These are phyloP conservation scores for Apiotrichum mycotoxinovorans DNA, from an alignment of 1,284 basidiomycete genomes.

Conservation along the genomic window DNA sequence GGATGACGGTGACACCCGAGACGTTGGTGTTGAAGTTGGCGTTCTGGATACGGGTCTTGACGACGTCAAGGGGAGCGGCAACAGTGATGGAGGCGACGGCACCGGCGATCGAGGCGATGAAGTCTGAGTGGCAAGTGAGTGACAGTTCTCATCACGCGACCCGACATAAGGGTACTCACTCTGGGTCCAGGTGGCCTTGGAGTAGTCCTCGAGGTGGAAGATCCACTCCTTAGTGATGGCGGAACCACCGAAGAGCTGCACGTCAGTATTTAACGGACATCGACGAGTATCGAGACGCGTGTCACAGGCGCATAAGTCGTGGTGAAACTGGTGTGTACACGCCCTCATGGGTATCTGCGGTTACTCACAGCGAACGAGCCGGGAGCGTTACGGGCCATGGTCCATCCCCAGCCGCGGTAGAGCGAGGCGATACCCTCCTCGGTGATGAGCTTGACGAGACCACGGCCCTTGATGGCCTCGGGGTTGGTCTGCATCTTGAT, in stretches of 20 bases:
- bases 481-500: slow-evolving; percentile 98
- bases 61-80: slow-evolving; percentile 89
- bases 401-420: slow-evolving; percentile 99
- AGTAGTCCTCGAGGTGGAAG: slow-evolving; percentile 84
- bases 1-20: slow-evolving; percentile 77
- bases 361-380: slow-evolving; percentile 82
- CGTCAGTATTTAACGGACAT: background rate
- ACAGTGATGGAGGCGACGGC: slow-evolving; percentile 94
- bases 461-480: slow-evolving; percentile 89
- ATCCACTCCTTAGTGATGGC: slow-evolving; percentile 92
- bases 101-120: slow-evolving; percentile 88
- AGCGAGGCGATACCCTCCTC: slow-evolving; percentile 84
- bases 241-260: slow-evolving; percentile 88
- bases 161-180: slow-evolving; percentile 50
- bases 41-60: slow-evolving; percentile 97
- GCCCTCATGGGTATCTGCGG: too few relatives aligned
- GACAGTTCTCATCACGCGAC: background rate
- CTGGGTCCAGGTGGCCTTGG: slow-evolving; percentile 87
- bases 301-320: too few relatives aligned
- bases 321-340: too few relatives aligned
- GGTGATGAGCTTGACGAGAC: slow-evolving; percentile 80
- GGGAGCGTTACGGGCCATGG: slow-evolving; percentile 94
- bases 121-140: slow-evolving; percentile 56
- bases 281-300: too few relatives aligned
- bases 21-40: slow-evolving; percentile 92